phyloP scores from a whole-genome alignment of 768 basidiomycete species.

The Tephrocybe sp. region DNA sequence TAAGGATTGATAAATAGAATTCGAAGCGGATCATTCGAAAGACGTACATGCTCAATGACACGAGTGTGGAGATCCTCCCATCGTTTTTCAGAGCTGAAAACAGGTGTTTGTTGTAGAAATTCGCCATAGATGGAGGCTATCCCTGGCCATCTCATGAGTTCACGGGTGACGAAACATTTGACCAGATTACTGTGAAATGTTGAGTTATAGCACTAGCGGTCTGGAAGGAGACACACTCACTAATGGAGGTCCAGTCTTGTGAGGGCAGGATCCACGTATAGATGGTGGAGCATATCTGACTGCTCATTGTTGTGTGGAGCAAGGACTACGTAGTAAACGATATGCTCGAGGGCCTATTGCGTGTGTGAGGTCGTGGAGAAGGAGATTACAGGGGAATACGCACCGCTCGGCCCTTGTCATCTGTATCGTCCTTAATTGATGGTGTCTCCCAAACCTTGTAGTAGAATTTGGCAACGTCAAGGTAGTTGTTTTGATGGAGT shows the following conservation, averaged over 20 bases:
- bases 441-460: conserved; percentile 98
- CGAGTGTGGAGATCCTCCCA: conserved; percentile 97
- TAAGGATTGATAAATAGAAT: background rate
- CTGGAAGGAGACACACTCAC: conserved; percentile 40
- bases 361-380: conserved; percentile 10
- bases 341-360: conserved; percentile 83
- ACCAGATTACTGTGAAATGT: conserved; percentile 71
- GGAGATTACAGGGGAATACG: conserved; percentile 21
- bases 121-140: conserved; percentile 87
- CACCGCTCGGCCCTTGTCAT: conserved; percentile 66
- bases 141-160: conserved; percentile 96
- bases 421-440: conserved; percentile 82
- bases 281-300: conserved; percentile 91
- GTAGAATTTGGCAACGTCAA: conserved; percentile 94
- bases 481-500: conserved; percentile 77
- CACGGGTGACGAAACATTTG: conserved; percentile 90
- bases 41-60: conserved; percentile 91
- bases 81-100: conserved; percentile 74
- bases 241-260: conserved; percentile 80
- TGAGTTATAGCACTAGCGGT: no score
- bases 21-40: conserved; percentile 3
- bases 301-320: conserved; percentile 97
- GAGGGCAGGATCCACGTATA: conserved; percentile 76
- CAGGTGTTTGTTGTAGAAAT: conserved; percentile 72
- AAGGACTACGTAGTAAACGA: conserved; percentile 91